Base-by-base conservation (phyloP, 768 basidiomycete genomes). In the Amanita phalloides region DNA sequence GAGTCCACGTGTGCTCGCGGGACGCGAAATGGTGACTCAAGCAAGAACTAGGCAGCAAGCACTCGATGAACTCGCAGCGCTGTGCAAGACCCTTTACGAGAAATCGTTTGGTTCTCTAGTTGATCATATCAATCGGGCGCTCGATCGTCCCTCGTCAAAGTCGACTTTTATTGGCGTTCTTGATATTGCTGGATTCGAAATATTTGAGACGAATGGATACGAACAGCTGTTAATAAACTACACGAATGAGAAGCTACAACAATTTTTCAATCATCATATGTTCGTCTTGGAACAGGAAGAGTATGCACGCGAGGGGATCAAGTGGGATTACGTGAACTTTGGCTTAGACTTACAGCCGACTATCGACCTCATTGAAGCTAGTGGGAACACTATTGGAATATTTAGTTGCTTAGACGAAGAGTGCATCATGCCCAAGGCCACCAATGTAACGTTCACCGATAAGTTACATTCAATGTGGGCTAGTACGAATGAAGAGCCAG, bases 401-500 rank as follows among this genome's bases (percentile, higher is more conserved):
- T 76, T 99, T 42, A 90, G 91, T 55, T 85, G 87, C 60, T 70
- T 99, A 33, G 96, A 99, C 64, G 96, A 98, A 63, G 95, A 97
- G 57, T 98, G 95, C 64, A 98, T 99, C 66, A 99, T 98, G 95
- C 96, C 95, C n/a, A 92, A 91, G 64, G 95, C 95, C 3, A 90
- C 87, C 10, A 95, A 99, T 65, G 68, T 81, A 39, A 97, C 94
- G 0, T 98, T 99, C 70, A 91, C 92, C 30, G 81, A 90, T 68
- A 98, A 97, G 66, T 77, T 97, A 2, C 78, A 91, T 59, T 72
- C 77, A 10, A 71, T 90, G 53, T 97, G 93, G 93, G 71, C 71
- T 14, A 62, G 70, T 23, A 60, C 67, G 25, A 67, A 66, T 7
- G 75, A 79, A 43, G 77, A 76, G 3, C 78, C 78, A 32, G 65